phyloP scores from a whole-genome alignment of 2,329 filamentous ascomycete genomes.

The Piedraia hortae region DNA sequence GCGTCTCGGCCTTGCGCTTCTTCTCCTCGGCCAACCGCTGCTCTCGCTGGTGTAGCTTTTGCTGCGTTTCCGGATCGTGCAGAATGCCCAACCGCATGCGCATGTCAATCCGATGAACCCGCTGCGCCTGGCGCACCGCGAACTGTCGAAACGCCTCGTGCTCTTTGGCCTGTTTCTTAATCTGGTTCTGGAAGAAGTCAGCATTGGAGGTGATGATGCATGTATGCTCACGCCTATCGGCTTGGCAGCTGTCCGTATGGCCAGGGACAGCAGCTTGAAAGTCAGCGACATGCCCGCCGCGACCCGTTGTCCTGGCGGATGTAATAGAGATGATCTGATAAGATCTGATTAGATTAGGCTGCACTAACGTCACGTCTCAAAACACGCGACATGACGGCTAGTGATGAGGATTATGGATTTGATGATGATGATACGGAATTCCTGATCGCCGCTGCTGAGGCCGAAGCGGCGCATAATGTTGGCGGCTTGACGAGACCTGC shows the following conservation, averaged over 20 bases:
- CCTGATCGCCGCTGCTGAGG: slow-evolving; percentile 9
- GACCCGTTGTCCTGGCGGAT: no score
- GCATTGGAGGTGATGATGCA: not conserved
- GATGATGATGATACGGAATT: slow-evolving; percentile 12
- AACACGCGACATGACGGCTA: slow-evolving; percentile 5
- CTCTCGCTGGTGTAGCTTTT: slow-evolving; percentile 24
- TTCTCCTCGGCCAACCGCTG: slow-evolving; percentile 27
- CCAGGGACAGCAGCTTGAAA: slow-evolving; percentile 36
- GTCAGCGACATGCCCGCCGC: slow-evolving; percentile 30
- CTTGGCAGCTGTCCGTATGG: slow-evolving; percentile 37
- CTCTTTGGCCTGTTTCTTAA: slow-evolving; percentile 39
- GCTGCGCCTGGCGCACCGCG: slow-evolving; percentile 34
- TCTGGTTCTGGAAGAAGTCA: slow-evolving; percentile 26
- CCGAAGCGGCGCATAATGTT: slow-evolving; percentile 8
- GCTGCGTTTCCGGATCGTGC: slow-evolving; percentile 30
- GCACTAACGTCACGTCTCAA: no score
- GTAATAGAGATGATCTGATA: no score
- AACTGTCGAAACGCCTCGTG: slow-evolving; percentile 36
- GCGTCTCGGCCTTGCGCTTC: slow-evolving; percentile 21
- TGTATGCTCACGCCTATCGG: slow-evolving; percentile 30
- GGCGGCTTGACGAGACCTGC: slow-evolving; percentile 9
- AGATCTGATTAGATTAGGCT: no score
- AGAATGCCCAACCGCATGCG: slow-evolving; percentile 36
- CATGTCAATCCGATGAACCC: slow-evolving; percentile 39
- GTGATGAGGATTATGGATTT: slow-evolving; percentile 11